Conservation (phyloP, 257 asterid genomes). For the Mitragyna speciosa region DNA sequence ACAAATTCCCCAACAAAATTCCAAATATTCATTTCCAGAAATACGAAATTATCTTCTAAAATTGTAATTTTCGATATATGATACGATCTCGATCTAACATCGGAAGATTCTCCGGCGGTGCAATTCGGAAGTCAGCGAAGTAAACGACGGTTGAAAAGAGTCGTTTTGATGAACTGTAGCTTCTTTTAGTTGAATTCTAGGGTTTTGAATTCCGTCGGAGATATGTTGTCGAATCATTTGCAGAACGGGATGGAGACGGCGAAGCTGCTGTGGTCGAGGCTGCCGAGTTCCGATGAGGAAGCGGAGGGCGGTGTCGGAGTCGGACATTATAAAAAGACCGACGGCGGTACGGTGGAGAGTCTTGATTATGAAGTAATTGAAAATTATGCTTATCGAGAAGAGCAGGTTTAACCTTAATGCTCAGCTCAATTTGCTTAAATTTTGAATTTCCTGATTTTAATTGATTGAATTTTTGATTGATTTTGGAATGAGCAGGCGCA, state of each 20-base stretch:
- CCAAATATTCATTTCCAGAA: background rate
- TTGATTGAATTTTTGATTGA: constrained; percentile 17
- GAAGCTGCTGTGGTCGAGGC: constrained; percentile 81
- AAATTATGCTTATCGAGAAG: constrained; percentile 75
- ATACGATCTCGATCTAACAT: constrained; percentile 18
- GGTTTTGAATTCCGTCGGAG: constrained; percentile 10
- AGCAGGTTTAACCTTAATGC: constrained; percentile 55
- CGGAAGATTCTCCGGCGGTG: background rate
- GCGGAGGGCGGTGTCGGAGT: constrained; percentile 34
- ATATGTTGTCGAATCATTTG: constrained; percentile 75
- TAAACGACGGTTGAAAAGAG: background rate
- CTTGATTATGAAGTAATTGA: constrained; percentile 97
- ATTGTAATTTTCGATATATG: background rate
- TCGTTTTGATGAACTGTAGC: constrained; percentile 9
- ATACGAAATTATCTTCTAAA: background rate
- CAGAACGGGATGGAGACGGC: constrained; percentile 89
- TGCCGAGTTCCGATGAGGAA: constrained; percentile 75
- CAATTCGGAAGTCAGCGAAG: background rate
- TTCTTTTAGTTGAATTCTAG: background rate
- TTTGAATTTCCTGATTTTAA: background rate
- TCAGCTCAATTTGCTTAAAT: constrained; percentile 9
- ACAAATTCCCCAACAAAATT: no score
- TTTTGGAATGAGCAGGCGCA: constrained; percentile 60
- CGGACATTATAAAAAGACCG: constrained; percentile 31
- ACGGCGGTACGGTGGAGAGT: constrained; percentile 67